Evolutionary conservation across 2,329 filamentous ascomycete species (phyloP), one percentile per base, ranked within the genome.

Genomic region (Eurotiales sp.): DNA sequence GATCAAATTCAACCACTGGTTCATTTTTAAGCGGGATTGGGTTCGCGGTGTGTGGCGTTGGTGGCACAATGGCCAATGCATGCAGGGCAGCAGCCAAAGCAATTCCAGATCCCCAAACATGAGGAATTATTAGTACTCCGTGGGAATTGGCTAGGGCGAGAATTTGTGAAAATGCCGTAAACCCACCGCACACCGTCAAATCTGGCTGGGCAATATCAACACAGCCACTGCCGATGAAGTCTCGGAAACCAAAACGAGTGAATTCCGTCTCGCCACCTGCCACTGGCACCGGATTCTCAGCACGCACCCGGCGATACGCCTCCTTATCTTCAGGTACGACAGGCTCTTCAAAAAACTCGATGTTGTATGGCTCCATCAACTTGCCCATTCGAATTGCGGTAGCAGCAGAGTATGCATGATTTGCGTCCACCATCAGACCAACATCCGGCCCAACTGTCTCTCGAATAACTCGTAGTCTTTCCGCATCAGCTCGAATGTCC

Each of bases 1-100:
- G 37, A 30, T 46, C 23, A 48, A 41, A 41, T n/a, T 41, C 39
- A 17, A 41, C 39, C 39, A 41, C n/a, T 4, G 39, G 39, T 11
- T 41, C 39, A 41, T 41, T 41, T 22, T 25, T 21, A 7, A 41
- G 23, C 23, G 39, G 39, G 3, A 41, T 22, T 8, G 39, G 39
- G 19, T 41, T 41, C n/a, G 39, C 39, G 11, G 39, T 41, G 10
- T 41, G 17, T 22, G 39, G 39, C 39, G 39, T 41, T n/a, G 39
- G 39, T n/a, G 39, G 39, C 14, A 41, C 15, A 8, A 41, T 41
- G 11, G 39, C 39, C 23, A 41, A n/a, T 8, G 39, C 39, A 21
- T 41, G 39, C 12, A 41, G 17, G 11, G 39, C 39, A 21, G 39
- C 39, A 14, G 39, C 39, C 12, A 41, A 19, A 12, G 39, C 39